Conservation (phyloP, 2,329 filamentous ascomycete species). For the Botrytis porri region DNA sequence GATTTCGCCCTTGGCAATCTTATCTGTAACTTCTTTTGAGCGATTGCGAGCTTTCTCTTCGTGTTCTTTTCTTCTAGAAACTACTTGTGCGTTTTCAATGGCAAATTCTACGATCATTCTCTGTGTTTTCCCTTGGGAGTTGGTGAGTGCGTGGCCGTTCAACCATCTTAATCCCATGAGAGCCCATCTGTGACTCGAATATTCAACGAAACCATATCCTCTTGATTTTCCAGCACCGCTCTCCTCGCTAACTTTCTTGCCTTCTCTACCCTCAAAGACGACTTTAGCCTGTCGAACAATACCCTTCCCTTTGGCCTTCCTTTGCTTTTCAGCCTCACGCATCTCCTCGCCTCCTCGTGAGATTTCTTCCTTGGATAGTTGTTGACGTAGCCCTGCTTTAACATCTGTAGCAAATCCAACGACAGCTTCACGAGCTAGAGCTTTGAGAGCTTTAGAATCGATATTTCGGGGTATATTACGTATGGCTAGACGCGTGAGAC, state of each 20-base stretch:
- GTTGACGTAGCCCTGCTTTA: conserved; percentile 70
- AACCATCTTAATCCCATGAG: conserved; percentile 93
- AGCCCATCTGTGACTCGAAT: conserved; percentile 87
- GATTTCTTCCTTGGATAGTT: conserved; percentile 86
- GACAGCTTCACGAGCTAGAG: conserved; percentile 84
- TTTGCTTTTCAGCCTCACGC: conserved; percentile 72
- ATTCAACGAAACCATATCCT: conserved; percentile 97
- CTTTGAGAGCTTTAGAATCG: conserved; percentile 83
- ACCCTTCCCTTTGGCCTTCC: conserved; percentile 79
- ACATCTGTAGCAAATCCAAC: conserved; percentile 93
- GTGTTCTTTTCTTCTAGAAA: conserved; percentile 69
- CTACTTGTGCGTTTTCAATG: conserved; percentile 95
- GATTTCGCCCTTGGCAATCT: conserved; percentile 35
- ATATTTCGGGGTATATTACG: conserved; percentile 86
- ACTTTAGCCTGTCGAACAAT: conserved; percentile 92
- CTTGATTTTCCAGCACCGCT: conserved; percentile 78
- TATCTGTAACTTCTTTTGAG: conserved; percentile 38
- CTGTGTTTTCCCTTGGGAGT: conserved; percentile 72
- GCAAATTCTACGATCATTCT: conserved; percentile 94
- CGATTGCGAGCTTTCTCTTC: conserved; percentile 54
- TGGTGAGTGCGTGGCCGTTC: conserved; percentile 69
- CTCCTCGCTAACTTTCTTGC: conserved; percentile 76
- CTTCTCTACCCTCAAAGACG: conserved; percentile 84
- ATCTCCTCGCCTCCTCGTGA: conserved; percentile 76
- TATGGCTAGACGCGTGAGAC: conserved; percentile 83